Percentiles rank a stretch among this genome's conserved stretches.
phyloP scores from a whole-genome alignment of 2,329 filamentous ascomycete species.

The Rachicladosporium sp. region DNA sequence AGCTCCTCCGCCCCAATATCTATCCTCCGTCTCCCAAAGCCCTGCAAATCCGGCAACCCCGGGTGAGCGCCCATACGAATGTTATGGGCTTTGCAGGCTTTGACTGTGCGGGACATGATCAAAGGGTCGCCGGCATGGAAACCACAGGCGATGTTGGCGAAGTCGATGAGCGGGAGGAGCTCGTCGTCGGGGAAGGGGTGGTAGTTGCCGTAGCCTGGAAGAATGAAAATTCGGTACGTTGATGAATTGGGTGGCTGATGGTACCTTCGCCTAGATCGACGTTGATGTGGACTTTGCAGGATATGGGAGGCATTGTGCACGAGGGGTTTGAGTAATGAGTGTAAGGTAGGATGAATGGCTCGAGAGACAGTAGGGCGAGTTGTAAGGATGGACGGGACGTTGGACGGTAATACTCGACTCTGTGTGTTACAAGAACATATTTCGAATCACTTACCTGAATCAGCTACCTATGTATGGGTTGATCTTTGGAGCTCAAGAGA shows the following conservation, averaged over 20 bases:
- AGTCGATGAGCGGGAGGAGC: slow-evolving; percentile 48
- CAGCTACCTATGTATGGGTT: too few species aligned
- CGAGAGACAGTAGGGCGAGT: too few species aligned
- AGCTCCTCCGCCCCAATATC: slow-evolving; percentile 4
- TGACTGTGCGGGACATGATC: slow-evolving; percentile 52
- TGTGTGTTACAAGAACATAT: too few species aligned
- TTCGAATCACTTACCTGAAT: too few species aligned
- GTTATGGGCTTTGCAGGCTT: slow-evolving; percentile 43
- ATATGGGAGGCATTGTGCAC: slow-evolving; percentile 35
- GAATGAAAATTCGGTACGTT: background rate
- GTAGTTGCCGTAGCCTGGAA: slow-evolving; percentile 33
- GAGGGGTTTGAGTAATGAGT: background rate
- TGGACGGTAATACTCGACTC: too few species aligned
- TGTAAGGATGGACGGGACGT: too few species aligned
- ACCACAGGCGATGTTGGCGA: slow-evolving; percentile 49
- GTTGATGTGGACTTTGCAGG: slow-evolving; percentile 42
- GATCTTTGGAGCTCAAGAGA: too few species aligned
- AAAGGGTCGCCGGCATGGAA: slow-evolving; percentile 41
- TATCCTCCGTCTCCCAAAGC: slow-evolving; percentile 47
- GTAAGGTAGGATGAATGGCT: slow-evolving; percentile 2
- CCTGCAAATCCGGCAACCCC: slow-evolving; percentile 51
- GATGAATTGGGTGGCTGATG: background rate
- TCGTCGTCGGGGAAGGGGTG: slow-evolving; percentile 46
- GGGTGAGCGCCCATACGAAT: slow-evolving; percentile 51
- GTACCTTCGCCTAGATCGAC: slow-evolving; percentile 40